phyloP scores from a whole-genome alignment of 768 basidiomycete species.

The Dioszegia aurantiaca region DNA sequence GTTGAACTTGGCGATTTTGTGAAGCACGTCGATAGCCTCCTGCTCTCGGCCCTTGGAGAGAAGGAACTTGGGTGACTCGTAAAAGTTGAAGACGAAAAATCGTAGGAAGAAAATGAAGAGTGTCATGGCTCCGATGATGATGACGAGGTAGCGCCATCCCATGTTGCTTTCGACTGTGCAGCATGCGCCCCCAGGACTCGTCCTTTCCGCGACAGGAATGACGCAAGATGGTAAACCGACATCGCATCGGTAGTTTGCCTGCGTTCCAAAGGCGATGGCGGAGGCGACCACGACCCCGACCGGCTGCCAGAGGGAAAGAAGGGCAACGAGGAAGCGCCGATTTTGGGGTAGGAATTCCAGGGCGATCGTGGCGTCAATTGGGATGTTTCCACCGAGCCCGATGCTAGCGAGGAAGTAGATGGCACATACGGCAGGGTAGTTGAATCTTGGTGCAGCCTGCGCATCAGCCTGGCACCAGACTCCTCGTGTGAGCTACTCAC shows the following conservation, averaged over 20 bases:
- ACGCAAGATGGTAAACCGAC: slow-evolving; percentile 33
- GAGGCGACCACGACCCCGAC: slow-evolving; percentile 59
- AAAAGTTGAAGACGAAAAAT: slow-evolving; percentile 61
- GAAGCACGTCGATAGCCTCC: slow-evolving; percentile 57
- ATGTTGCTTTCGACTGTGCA: slow-evolving; percentile 59
- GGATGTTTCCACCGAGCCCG: slow-evolving; percentile 55
- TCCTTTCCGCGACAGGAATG: slow-evolving; percentile 27
- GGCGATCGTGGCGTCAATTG: slow-evolving; percentile 50
- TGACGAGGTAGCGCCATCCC: slow-evolving; percentile 66
- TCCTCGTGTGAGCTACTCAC: slow-evolving; percentile 14
- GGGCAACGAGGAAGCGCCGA: slow-evolving; percentile 56
- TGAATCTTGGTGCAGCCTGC: slow-evolving; percentile 50
- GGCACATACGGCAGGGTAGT: slow-evolving; percentile 52
- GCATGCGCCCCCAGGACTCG: slow-evolving; percentile 51
- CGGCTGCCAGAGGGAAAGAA: slow-evolving; percentile 56
- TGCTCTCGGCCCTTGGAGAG: slow-evolving; percentile 61
- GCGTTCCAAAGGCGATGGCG: slow-evolving; percentile 60
- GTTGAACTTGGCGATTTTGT: slow-evolving; percentile 54
- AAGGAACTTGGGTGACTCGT: slow-evolving; percentile 65
- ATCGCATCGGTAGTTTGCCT: slow-evolving; percentile 60
- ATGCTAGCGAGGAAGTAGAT: slow-evolving; percentile 51
- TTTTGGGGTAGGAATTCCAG: slow-evolving; percentile 45
- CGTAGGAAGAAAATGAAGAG: slow-evolving; percentile 60
- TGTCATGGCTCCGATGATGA: slow-evolving; percentile 54
- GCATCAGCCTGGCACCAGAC: slow-evolving; percentile 39